A percentile compares a stretch with the other conserved stretches of the same genome.
phyloP scores from a whole-genome alignment of 2,329 filamentous ascomycete genomes.

The Verticillium klebahnii region DNA sequence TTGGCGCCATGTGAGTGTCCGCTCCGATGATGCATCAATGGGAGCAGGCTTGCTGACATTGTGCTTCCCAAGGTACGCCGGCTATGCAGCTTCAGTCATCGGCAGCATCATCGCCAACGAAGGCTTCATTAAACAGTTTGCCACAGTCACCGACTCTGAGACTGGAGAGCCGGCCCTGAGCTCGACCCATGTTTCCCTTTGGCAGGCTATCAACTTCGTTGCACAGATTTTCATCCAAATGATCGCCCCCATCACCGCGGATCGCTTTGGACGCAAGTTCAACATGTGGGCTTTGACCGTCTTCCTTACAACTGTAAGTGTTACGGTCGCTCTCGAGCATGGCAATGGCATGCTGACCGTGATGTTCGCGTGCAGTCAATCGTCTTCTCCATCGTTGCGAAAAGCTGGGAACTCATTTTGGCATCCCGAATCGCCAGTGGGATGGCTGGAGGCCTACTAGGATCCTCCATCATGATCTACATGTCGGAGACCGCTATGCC shows the following conservation, averaged over 20 bases:
- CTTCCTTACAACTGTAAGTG: slow-evolving; percentile 2
- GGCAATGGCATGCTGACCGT: background rate
- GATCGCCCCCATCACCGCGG: slow-evolving; percentile 3
- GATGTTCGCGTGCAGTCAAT: background rate
- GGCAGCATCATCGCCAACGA: slow-evolving; percentile 5
- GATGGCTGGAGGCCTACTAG: slow-evolving; percentile 1
- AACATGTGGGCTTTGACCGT: slow-evolving; percentile 4
- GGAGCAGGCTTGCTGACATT: background rate
- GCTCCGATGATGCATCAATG: too few species aligned
- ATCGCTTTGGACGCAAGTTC: slow-evolving; percentile 4
- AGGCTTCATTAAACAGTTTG: slow-evolving; percentile 6
- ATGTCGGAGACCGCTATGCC: slow-evolving; percentile 6
- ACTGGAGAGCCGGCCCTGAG: slow-evolving; percentile 1
- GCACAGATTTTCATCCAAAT: slow-evolving; percentile 2
- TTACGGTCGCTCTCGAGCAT: background rate
- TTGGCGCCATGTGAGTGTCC: background rate
- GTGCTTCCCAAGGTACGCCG: background rate
- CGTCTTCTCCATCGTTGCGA: background rate
- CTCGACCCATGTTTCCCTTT: slow-evolving; percentile 1
- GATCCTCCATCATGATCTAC: slow-evolving; percentile 4
- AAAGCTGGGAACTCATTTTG: slow-evolving; percentile 5
- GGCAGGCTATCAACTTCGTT: slow-evolving; percentile 3
- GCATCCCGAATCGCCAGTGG: slow-evolving; percentile 1
- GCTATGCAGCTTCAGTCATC: slow-evolving; percentile 2
- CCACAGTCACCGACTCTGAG: slow-evolving; percentile 1